These are phyloP conservation scores for Carex littledalei DNA, from an alignment of 176 grass and related monocot species.

Conservation along the genomic window DNA sequence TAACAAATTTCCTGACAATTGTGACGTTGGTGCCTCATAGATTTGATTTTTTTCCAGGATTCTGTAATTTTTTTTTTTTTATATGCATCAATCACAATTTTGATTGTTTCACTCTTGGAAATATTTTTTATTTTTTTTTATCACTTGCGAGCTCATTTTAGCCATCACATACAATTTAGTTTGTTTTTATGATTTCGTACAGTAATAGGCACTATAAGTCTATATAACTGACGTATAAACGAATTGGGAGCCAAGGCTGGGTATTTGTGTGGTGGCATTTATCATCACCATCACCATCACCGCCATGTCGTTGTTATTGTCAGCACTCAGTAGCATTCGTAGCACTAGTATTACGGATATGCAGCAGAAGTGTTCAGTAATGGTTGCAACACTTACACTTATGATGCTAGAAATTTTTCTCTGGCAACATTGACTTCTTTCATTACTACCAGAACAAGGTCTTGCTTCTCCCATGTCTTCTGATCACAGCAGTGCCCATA, in stretches of 20 bases:
- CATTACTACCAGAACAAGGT: neutral
- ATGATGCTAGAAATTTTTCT: neutral
- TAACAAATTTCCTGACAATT: constrained; percentile 1
- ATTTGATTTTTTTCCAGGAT: neutral
- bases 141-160: neutral
- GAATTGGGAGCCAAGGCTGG: neutral
- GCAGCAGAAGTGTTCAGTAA: neutral
- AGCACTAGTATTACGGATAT: neutral
- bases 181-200: neutral
- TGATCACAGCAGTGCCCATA: neutral
- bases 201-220: neutral
- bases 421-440: neutral
- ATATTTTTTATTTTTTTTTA: neutral
- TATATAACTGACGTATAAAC: neutral
- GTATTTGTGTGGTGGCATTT: neutral
- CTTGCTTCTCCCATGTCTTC: neutral
- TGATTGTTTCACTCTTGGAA: neutral
- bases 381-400: neutral
- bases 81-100: neutral
- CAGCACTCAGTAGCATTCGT: neutral
- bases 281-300: neutral
- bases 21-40: neutral
- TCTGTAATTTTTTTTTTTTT: constrained; percentile 20
- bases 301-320: neutral
- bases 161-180: neutral